Evolutionary conservation across 2,329 filamentous ascomycete species (phyloP).

Genomic region (Aspergillus thermomutatus): DNA sequence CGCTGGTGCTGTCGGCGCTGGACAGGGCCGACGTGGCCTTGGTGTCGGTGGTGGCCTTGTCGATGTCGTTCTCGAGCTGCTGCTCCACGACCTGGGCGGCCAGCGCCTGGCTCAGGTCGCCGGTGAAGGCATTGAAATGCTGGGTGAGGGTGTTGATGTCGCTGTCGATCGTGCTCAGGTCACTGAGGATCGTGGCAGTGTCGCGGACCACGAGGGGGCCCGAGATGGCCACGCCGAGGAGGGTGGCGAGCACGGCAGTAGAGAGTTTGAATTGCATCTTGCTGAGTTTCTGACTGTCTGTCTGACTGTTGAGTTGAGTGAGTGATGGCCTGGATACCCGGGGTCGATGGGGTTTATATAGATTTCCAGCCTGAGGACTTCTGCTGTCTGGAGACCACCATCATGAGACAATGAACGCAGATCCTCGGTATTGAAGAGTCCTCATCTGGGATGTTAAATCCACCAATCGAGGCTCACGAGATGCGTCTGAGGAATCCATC

Average conservation of each 20-base stretch:
- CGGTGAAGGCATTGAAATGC: slow-evolving; percentile 3
- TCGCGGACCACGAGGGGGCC: background rate
- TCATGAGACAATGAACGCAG: background rate
- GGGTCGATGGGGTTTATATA: background rate
- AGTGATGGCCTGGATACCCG: background rate
- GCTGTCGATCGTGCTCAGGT: slow-evolving; percentile 5
- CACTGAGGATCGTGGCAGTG: slow-evolving; percentile 5
- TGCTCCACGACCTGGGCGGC: slow-evolving; percentile 4
- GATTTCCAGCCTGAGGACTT: background rate
- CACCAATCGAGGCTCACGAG: background rate
- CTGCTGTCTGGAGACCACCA: background rate
- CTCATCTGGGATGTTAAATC: background rate
- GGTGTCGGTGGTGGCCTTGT: slow-evolving; percentile 3
- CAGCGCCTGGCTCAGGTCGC: background rate
- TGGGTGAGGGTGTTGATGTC: slow-evolving; percentile 2
- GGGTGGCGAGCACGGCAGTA: slow-evolving; percentile 1
- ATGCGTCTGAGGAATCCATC: background rate
- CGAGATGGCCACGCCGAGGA: background rate
- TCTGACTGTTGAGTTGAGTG: background rate
- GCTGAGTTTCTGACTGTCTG: background rate
- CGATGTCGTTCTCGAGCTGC: slow-evolving; percentile 3
- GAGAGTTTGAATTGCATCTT: slow-evolving; percentile 3
- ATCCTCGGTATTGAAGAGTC: background rate
- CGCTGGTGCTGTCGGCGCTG: slow-evolving; percentile 1
- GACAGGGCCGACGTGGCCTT: slow-evolving; percentile 4